Evolutionary conservation across 148 eudicot species (phyloP).

Genomic region (Rhododendron kiyosumense): DNA sequence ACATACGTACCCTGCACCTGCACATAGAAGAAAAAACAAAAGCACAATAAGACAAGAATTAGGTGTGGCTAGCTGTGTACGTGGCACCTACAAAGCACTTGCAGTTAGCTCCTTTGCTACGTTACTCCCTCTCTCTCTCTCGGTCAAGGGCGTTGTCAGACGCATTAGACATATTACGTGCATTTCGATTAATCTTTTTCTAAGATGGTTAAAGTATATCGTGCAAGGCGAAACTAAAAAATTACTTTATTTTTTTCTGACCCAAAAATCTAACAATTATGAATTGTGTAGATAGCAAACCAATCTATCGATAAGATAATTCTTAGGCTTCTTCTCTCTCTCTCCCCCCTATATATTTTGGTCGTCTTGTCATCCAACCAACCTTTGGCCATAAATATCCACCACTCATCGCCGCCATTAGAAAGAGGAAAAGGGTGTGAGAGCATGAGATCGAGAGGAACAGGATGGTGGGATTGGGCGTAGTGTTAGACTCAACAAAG

Average conservation of each 20-base stretch:
- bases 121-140: neutral
- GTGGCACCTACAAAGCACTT: neutral
- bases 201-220: neutral
- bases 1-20: no score
- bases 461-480: constrained; percentile 41
- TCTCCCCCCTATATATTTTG: constrained; percentile 1
- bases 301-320: neutral
- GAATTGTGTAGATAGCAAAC: neutral
- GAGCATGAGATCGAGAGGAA: neutral
- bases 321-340: neutral
- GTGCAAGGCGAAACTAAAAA: no score
- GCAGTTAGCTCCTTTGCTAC: neutral
- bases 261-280: no score
- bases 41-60: no score
- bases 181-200: neutral
- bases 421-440: neutral
- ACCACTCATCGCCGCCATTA: neutral
- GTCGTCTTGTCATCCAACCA: neutral
- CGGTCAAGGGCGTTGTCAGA: no score
- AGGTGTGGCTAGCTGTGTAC: neutral
- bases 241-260: no score
- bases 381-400: neutral
- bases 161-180: no score
- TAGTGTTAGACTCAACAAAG: constrained; percentile 29
- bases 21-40: no score